These are phyloP conservation scores for Punctularia strigosozonata DNA, from an alignment of 768 basidiomycete species.

Conservation along the genomic window DNA sequence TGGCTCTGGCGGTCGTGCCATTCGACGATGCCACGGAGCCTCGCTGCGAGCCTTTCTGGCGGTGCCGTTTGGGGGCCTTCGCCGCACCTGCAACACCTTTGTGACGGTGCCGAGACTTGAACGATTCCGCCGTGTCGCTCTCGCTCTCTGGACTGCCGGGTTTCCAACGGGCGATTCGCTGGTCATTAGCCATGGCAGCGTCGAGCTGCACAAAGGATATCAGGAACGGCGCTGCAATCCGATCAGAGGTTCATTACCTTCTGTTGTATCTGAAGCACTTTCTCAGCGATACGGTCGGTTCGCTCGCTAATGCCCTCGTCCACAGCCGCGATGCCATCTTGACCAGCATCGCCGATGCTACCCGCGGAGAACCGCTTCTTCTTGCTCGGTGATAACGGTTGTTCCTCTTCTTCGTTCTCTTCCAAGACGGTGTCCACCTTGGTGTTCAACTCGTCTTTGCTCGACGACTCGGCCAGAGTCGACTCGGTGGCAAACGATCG, in stretches of 20 bases:
- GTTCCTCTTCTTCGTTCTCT: constrained; percentile 41
- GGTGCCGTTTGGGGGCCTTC: too few relatives aligned
- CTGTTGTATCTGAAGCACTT: constrained; percentile 81
- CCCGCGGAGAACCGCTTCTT: constrained; percentile 75
- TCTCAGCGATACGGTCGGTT: constrained; percentile 81
- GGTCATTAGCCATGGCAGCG: constrained; percentile 56
- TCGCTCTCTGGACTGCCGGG: constrained; percentile 36
- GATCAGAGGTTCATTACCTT: constrained; percentile 39
- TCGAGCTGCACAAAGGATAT: constrained; percentile 46
- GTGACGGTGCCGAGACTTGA: too few relatives aligned
- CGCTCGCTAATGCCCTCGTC: constrained; percentile 77
- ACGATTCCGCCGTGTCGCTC: constrained; percentile 16
- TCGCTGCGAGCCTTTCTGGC: too few relatives aligned
- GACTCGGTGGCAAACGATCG: constrained; percentile 74
- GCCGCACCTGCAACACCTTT: too few relatives aligned
- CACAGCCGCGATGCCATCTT: constrained; percentile 78
- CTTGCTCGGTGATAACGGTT: constrained; percentile 28
- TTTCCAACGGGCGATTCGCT: constrained; percentile 28
- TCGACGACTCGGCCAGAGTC: constrained; percentile 62
- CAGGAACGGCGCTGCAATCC: constrained; percentile 1
- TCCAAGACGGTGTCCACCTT: constrained; percentile 41
- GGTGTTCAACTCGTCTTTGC: constrained; percentile 23
- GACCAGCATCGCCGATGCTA: constrained; percentile 44
- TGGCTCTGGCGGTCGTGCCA: too few relatives aligned
- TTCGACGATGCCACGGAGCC: too few relatives aligned